These are phyloP conservation scores for Allium cepa DNA, from an alignment of 106 monocot genomes.

Conservation along the genomic window DNA sequence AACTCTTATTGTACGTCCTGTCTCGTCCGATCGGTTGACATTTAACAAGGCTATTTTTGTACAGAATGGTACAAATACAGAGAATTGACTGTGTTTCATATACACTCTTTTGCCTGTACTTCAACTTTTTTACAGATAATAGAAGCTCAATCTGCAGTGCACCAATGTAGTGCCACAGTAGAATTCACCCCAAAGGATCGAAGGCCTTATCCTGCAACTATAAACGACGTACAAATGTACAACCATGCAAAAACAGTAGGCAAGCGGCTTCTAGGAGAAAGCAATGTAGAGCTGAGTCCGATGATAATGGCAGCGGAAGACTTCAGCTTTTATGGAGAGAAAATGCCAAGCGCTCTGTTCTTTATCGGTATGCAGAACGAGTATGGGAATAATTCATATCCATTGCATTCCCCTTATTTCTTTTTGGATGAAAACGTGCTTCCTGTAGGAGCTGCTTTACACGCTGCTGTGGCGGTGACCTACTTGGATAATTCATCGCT, in stretches of 20 bases:
- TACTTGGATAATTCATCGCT: conserved; percentile 24
- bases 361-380: conserved; percentile 33
- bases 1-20: no score
- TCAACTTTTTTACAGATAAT: conserved; percentile 27
- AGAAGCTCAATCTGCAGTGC: conserved; percentile 33
- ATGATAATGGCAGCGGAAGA: conserved; percentile 52
- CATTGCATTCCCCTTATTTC: conserved; percentile 29
- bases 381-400: background rate
- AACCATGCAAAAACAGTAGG: conserved; percentile 35
- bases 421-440: conserved; percentile 53
- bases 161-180: conserved; percentile 34
- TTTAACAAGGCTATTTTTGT: no score
- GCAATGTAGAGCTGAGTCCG: conserved; percentile 10
- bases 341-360: conserved; percentile 39
- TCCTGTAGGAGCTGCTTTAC: conserved; percentile 65
- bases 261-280: conserved; percentile 28
- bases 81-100: no score
- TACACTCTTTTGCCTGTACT: no score
- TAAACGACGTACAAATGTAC: conserved; percentile 55
- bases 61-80: no score
- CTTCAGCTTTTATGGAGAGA: conserved; percentile 59
- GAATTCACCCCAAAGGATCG: conserved; percentile 34
- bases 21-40: no score
- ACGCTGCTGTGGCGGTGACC: conserved; percentile 56
- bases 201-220: conserved; percentile 38